Base-by-base conservation (phyloP, 176 grass and related monocot species). In the Eragrostis curvula region DNA sequence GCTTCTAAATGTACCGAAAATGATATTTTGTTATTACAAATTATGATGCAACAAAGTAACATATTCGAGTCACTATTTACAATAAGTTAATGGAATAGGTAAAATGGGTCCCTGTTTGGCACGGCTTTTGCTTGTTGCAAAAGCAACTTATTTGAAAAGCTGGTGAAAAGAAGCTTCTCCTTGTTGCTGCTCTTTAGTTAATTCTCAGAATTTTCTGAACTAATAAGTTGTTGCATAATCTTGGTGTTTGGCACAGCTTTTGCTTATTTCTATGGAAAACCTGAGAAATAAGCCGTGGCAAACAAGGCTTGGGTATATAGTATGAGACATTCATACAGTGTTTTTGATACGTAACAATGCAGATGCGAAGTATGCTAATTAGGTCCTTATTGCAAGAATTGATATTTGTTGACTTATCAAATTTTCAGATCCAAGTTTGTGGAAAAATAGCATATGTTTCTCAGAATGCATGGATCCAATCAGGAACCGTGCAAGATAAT, bases 381-480 rank as follows among this genome's bases (percentile, higher is more conserved):
- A 28, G 0, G 55, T 66, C 21, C 8, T 57, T 61, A 21, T 65
- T 2, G 0, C 40, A 60, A 15, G 46, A 71, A 5, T 52, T 64
- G 27, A 23, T 65, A 69, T 78, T 12, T 69, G 36, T 66, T 67
- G n/a, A 41, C 47, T 85, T 78, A 13, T 62, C 18, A 46, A 49
- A 49, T 63, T 86, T 36, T 66, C 79, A 98, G 96, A 91, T 95
- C 78, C 86, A 95, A 80, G 96, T 91, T 77, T 88, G 41, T 44
- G 96, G 92, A 68, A 91, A 86, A 73, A 84, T 83, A 81, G 93
- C 93, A 25, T 96, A 93, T 82, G 96, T 98, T 74, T 91, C 93
- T 77, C 96, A 95, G 87, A 91, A 73, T 88, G 93, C 96, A 77
- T 95, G 92, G 92, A 98, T 98, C 82, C 96, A 98, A 88, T 90